Evolutionary conservation across 768 basidiomycete genomes (phyloP).

Genomic region (Amylocystis lapponica): DNA sequence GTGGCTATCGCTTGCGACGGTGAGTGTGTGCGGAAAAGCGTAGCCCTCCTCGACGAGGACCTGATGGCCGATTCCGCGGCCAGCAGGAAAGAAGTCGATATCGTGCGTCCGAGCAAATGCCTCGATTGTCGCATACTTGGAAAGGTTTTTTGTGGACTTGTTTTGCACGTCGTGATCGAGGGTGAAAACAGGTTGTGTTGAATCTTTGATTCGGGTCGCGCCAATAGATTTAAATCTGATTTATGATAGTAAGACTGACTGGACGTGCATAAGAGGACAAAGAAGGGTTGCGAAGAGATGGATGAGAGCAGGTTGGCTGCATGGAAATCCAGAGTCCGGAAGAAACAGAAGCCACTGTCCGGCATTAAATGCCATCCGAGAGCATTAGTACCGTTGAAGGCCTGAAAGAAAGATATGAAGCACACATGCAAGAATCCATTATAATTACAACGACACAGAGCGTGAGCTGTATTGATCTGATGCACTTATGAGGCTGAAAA

Average conservation of each 20-base stretch:
- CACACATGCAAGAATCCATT: too few relatives aligned
- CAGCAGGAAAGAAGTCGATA: conserved; percentile 96
- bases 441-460: too few relatives aligned
- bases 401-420: too few relatives aligned
- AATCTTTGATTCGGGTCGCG: conserved; percentile 75
- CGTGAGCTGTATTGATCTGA: too few relatives aligned
- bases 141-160: conserved; percentile 80
- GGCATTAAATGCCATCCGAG: too few relatives aligned
- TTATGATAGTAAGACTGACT: background rate
- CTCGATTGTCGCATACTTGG: conserved; percentile 91
- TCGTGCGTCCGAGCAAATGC: conserved; percentile 78
- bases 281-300: too few relatives aligned
- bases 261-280: too few relatives aligned
- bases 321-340: too few relatives aligned
- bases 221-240: conserved; percentile 97
- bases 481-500: too few relatives aligned
- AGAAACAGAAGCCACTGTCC: too few relatives aligned
- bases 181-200: conserved; percentile 88
- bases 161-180: conserved; percentile 99
- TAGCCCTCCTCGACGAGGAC: conserved; percentile 97
- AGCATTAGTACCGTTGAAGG: too few relatives aligned
- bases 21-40: conserved; percentile 92
- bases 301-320: too few relatives aligned
- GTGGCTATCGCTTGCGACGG: conserved; percentile 94
- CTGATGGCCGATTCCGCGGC: conserved; percentile 97